Evolutionary conservation across 2,329 filamentous ascomycete genomes (phyloP), one percentile per base, ranked within the genome.

Genomic region (Xylaria sp.): DNA sequence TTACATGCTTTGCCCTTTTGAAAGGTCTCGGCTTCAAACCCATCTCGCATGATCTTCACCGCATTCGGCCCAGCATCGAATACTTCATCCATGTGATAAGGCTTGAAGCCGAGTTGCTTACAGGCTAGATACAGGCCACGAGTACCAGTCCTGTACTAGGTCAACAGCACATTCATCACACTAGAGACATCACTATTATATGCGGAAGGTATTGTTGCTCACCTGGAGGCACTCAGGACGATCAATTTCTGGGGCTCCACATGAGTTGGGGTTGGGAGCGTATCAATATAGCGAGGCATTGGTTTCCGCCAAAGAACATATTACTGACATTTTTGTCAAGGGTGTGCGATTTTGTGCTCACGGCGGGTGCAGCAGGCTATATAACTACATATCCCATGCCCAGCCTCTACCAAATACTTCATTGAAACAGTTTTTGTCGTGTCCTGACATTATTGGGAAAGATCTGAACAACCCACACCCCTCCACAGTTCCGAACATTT

Each of bases 151-250:
- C 72, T 74, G 29, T 6, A 50, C 13, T 26, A 44, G 4, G 20
- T 52, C 50, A 56, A 42, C 44, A 39, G 9, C 26, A 43, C 37
- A 34, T n/a, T 8, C n/a, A n/a, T 26, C n/a, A 8, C 22, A 16
- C 7, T 6, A 18, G 20, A 19, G 20, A 26, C 34, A 16, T 24
- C 8, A 37, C 16, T 39, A 49, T 41, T 6, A 47, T 18, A 29
- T 22, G n/a, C 16, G 6, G 22, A 19, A 16, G 22, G 17, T 11
- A 19, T n/a, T 18, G 6, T 2, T 26, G 39, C 67, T 49, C 54
- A 73, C 72, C 73, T 69, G n/a, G 70, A 67, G n/a, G 68, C 67
- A 42, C 71, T 74, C 22, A 72, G 60, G 17, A 74, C 67, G 40
- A 75, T 66, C 8, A 74, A 50, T 52, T 72, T 73, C 60, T 69